Percentiles rank a stretch among this genome's conserved stretches.
phyloP scores from a whole-genome alignment of 768 basidiomycete species.

The Serpula lacrymans region DNA sequence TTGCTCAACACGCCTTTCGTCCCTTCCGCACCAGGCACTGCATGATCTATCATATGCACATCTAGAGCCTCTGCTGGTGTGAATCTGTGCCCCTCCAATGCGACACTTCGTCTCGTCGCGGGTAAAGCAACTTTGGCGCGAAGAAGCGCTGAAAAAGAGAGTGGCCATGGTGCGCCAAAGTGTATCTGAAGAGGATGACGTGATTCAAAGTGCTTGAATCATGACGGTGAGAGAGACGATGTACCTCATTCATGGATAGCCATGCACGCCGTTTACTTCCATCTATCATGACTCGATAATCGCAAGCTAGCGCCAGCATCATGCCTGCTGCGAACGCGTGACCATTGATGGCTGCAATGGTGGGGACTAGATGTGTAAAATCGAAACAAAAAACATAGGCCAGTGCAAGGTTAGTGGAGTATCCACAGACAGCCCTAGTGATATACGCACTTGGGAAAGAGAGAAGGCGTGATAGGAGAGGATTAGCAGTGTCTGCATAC shows the following conservation, averaged over 20 bases:
- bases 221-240: neutral
- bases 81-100: slow-evolving; percentile 78
- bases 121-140: slow-evolving; percentile 62
- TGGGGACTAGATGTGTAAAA: slow-evolving; percentile 55
- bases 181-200: slow-evolving; percentile 49
- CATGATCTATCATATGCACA: slow-evolving; percentile 65
- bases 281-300: slow-evolving; percentile 87
- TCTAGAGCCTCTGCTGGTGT: slow-evolving; percentile 66
- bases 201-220: neutral
- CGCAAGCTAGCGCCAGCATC: slow-evolving; percentile 76
- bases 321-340: slow-evolving; percentile 86
- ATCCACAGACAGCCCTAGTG: neutral
- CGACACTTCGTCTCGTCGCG: slow-evolving; percentile 62
- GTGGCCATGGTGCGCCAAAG: slow-evolving; percentile 80
- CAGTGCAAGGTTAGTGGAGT: neutral
- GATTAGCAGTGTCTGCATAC: slow-evolving; percentile 65
- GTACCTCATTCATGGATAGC: slow-evolving; percentile 91
- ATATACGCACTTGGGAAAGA: slow-evolving; percentile 66
- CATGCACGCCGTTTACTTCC: slow-evolving; percentile 75
- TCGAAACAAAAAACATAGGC: neutral
- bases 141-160: slow-evolving; percentile 63
- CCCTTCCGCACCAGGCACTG: slow-evolving; percentile 43
- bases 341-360: slow-evolving; percentile 76
- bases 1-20: slow-evolving; percentile 60
- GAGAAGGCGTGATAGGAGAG: slow-evolving; percentile 63